These are phyloP conservation scores for Dendrostoma leiphaemia DNA, from an alignment of 2,329 filamentous ascomycete genomes.

Conservation along the genomic window DNA sequence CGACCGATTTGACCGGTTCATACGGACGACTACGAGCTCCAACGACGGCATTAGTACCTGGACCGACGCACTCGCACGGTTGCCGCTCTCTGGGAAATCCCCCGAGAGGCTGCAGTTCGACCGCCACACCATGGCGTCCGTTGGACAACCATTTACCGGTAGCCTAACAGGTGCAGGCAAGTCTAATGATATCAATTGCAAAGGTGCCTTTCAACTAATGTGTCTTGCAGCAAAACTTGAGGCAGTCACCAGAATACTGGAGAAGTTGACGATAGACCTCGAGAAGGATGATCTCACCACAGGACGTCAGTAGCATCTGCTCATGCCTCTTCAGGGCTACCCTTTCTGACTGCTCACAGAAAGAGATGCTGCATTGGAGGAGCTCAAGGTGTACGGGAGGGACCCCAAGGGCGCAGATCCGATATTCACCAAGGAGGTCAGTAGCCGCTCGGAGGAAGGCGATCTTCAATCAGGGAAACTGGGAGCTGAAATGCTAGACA, in stretches of 20 bases:
- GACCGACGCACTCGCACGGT: too few species aligned
- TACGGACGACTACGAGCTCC: neutral
- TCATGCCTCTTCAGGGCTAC: neutral
- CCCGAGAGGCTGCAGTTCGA: neutral
- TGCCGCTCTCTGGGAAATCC: too few species aligned
- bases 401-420: constrained; percentile 70
- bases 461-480: neutral
- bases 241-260: constrained; percentile 64
- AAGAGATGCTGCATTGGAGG: constrained; percentile 57
- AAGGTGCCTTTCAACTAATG: constrained; percentile 1
- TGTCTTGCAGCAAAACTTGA: constrained; percentile 58
- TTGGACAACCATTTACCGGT: constrained; percentile 8
- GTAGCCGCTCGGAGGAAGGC: constrained; percentile 18
- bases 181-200: constrained; percentile 21
- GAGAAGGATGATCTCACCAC: constrained; percentile 55
- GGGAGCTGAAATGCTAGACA: constrained; percentile 34
- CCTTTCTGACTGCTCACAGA: constrained; percentile 43
- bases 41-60: too few species aligned
- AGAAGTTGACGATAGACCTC: constrained; percentile 61
- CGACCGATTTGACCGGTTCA: neutral
- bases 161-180: constrained; percentile 39
- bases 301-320: constrained; percentile 49
- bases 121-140: constrained; percentile 13
- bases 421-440: constrained; percentile 78
- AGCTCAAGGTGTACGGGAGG: constrained; percentile 78